Evolutionary conservation across 2,329 filamentous ascomycete species (phyloP).

Genomic region (Colletotrichum destructivum): DNA sequence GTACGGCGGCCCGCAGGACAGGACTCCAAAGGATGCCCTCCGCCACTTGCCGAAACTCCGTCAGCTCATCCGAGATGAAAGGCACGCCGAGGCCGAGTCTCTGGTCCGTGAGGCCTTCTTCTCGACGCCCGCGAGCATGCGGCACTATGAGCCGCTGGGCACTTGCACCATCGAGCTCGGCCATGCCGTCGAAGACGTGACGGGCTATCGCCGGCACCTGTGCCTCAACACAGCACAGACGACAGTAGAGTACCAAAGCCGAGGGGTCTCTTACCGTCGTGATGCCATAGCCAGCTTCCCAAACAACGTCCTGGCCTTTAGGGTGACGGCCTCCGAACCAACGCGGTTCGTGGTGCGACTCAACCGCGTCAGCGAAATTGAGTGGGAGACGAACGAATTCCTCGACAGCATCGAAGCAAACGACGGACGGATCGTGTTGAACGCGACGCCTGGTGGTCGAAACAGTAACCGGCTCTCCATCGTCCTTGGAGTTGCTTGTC

Average conservation of each 20-base stretch:
- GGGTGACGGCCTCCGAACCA: constrained; percentile 42
- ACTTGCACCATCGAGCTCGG: constrained; percentile 57
- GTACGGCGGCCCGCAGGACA: constrained; percentile 58
- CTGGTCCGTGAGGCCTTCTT: constrained; percentile 55
- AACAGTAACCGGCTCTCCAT: constrained; percentile 53
- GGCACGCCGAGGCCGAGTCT: constrained; percentile 43
- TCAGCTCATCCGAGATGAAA: constrained; percentile 53
- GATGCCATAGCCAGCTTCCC: constrained; percentile 47
- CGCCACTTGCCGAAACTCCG: constrained; percentile 54
- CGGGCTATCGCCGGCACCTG: constrained; percentile 41
- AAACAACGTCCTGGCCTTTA: constrained; percentile 44
- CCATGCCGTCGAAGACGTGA: constrained; percentile 46
- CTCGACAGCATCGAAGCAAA: constrained; percentile 53
- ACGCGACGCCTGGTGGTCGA: constrained; percentile 55
- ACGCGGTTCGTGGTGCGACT: constrained; percentile 48
- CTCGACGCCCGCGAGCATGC: constrained; percentile 60
- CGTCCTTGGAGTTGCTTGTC: constrained; percentile 48
- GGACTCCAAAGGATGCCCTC: constrained; percentile 54
- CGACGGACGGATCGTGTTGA: constrained; percentile 52
- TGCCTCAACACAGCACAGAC: constrained; percentile 37
- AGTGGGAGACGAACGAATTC: constrained; percentile 61
- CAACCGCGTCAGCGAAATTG: constrained; percentile 52
- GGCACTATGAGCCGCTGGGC: constrained; percentile 62
- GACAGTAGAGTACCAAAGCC: constrained; percentile 35
- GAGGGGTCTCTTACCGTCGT: constrained; percentile 44